These are phyloP conservation scores for Aspergillus aculeatinus DNA, from an alignment of 2,329 filamentous ascomycete genomes.

Conservation along the genomic window DNA sequence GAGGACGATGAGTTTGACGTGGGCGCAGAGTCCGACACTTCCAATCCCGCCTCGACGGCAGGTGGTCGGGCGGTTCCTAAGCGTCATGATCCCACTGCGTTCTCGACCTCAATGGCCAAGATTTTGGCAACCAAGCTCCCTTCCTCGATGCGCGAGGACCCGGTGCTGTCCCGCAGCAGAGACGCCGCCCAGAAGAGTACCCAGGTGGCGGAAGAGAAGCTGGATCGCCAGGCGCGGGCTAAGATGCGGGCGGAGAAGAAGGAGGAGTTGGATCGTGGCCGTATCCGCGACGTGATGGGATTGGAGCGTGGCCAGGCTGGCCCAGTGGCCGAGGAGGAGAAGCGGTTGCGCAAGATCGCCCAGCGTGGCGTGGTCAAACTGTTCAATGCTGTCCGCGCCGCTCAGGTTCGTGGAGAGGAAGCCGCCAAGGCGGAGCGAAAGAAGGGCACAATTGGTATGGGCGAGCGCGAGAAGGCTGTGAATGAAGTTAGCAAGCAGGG, in stretches of 20 bases:
- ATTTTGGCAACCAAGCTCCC: slow-evolving; percentile 89
- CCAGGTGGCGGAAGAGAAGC: slow-evolving; percentile 69
- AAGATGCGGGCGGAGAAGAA: slow-evolving; percentile 80
- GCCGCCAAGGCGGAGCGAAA: slow-evolving; percentile 65
- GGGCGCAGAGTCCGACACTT: slow-evolving; percentile 39
- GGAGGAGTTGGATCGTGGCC: slow-evolving; percentile 76
- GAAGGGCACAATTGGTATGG: slow-evolving; percentile 74
- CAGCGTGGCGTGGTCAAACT: slow-evolving; percentile 93
- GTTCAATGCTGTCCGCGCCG: slow-evolving; percentile 91
- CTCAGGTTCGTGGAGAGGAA: slow-evolving; percentile 83
- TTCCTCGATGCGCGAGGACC: slow-evolving; percentile 76
- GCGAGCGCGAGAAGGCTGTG: slow-evolving; percentile 78
- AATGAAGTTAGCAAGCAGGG: slow-evolving; percentile 97
- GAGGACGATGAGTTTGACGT: slow-evolving; percentile 25
- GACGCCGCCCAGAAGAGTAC: slow-evolving; percentile 70
- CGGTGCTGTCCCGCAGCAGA: slow-evolving; percentile 82
- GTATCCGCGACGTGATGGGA: slow-evolving; percentile 81
- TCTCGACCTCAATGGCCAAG: slow-evolving; percentile 89
- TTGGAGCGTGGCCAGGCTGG: slow-evolving; percentile 56
- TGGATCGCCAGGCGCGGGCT: slow-evolving; percentile 77
- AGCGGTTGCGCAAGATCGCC: slow-evolving; percentile 77
- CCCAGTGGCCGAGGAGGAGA: slow-evolving; percentile 67
- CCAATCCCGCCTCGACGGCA: slow-evolving; percentile 45
- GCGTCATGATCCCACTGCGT: slow-evolving; percentile 86
- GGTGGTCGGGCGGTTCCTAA: slow-evolving; percentile 54